phyloP scores from a whole-genome alignment of 345 rosid genomes.

The Trapa incisa region DNA sequence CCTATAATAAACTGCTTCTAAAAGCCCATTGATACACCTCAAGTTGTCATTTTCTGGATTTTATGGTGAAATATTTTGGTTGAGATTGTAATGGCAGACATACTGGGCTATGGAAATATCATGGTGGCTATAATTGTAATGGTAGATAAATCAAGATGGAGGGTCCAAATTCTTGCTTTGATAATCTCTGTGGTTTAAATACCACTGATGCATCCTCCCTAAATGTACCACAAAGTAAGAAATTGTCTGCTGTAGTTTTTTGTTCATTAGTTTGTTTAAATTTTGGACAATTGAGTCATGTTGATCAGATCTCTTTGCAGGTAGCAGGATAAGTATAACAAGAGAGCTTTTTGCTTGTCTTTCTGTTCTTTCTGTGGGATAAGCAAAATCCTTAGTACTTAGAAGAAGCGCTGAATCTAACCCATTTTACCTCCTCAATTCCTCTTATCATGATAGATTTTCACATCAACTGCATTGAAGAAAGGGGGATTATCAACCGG shows the following conservation, averaged over 20 bases:
- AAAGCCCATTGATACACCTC: background rate
- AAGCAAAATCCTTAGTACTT: background rate
- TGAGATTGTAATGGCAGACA: background rate
- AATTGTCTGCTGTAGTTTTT: background rate
- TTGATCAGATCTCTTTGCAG: background rate
- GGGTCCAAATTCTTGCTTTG: background rate
- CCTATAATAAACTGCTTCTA: background rate
- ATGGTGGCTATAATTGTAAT: background rate
- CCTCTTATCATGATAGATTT: conserved; percentile 35
- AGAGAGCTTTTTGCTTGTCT: background rate
- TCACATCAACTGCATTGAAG: conserved; percentile 63
- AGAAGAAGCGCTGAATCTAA: too few relatives aligned
- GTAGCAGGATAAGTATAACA: background rate
- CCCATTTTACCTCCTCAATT: background rate
- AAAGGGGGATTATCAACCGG: conserved; percentile 76
- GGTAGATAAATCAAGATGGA: background rate
- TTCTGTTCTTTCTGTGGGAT: background rate
- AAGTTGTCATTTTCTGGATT: background rate
- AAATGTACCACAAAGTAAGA: background rate
- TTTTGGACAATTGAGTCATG: background rate
- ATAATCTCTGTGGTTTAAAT: background rate
- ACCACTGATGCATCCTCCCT: background rate
- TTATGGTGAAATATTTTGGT: background rate
- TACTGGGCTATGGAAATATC: background rate
- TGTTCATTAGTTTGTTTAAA: background rate